Percentiles rank a stretch among this genome's conserved stretches.
Evolutionary conservation across 1,284 basidiomycete genomes (phyloP).

Genomic region (Stygiomarasmius scandens): DNA sequence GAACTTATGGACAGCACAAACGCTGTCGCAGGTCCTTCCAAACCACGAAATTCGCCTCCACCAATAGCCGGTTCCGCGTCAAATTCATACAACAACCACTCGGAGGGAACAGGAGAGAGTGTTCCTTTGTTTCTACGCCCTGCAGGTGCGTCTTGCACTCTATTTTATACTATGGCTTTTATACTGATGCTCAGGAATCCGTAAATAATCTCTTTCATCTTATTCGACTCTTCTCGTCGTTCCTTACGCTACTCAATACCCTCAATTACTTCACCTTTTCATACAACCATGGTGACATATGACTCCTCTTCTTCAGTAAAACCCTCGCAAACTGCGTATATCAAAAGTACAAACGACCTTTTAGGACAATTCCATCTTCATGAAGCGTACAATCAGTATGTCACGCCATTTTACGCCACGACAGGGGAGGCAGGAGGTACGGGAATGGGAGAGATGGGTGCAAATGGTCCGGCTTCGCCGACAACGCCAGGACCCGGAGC

Average conservation of each 20-base stretch:
- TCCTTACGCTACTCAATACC: background rate
- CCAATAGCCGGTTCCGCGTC: slow-evolving; percentile 24
- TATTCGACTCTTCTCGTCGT: background rate
- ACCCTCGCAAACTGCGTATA: slow-evolving; percentile 48
- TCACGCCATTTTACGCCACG: slow-evolving; percentile 48
- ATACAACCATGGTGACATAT: too few species aligned
- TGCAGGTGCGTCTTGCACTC: background rate
- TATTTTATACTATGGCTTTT: background rate
- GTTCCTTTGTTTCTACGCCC: background rate
- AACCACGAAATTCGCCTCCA: slow-evolving; percentile 24
- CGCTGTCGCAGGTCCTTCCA: slow-evolving; percentile 47
- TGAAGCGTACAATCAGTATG: slow-evolving; percentile 75
- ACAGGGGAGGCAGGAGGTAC: slow-evolving; percentile 27
- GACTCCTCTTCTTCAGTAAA: slow-evolving; percentile 35
- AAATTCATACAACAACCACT: background rate
- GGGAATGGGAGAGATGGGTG: slow-evolving; percentile 22
- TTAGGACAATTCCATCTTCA: slow-evolving; percentile 68
- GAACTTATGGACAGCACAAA: slow-evolving; percentile 24
- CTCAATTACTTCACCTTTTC: too few species aligned
- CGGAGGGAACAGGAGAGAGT: background rate
- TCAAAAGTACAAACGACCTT: slow-evolving; percentile 75
- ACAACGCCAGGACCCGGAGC: slow-evolving; percentile 1
- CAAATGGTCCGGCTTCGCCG: slow-evolving; percentile 17
- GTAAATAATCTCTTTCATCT: background rate
- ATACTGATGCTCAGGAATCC: background rate